Conservation (phyloP, 169 alveolate species). For the Besnoitia besnoiti region DNA sequence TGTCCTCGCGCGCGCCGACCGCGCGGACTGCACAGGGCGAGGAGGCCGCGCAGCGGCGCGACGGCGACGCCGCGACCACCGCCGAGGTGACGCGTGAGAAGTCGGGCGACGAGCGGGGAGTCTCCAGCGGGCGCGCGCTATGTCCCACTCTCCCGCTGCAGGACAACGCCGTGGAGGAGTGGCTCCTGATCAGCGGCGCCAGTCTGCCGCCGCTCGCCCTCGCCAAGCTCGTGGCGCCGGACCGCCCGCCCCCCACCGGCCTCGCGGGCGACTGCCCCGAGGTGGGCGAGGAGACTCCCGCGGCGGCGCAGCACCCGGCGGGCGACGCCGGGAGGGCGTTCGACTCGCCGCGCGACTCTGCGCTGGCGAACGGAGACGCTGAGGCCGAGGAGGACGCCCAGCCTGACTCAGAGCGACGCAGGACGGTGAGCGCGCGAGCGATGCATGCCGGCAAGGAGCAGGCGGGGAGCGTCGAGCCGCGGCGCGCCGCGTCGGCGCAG, state of each 20-base stretch:
- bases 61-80: neutral
- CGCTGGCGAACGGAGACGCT: too few relatives aligned
- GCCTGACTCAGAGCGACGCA: too few relatives aligned
- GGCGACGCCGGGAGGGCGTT: neutral
- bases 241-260: neutral
- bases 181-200: conserved; percentile 30
- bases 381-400: too few relatives aligned
- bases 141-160: neutral
- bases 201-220: neutral
- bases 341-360: too few relatives aligned
- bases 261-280: neutral
- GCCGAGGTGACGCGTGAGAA: conserved; percentile 8
- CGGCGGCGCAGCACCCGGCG: neutral
- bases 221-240: neutral
- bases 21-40: too few relatives aligned
- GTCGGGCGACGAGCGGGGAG: neutral
- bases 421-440: too few relatives aligned
- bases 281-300: neutral
- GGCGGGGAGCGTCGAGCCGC: too few relatives aligned
- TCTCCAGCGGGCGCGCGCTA: neutral
- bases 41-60: conserved; percentile 11
- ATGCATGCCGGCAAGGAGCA: too few relatives aligned
- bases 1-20: neutral
- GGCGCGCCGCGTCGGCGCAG: neutral
- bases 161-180: conserved; percentile 4